These are phyloP conservation scores for Fomitopsis pinicola DNA, from an alignment of 1,284 basidiomycete species.

Conservation along the genomic window DNA sequence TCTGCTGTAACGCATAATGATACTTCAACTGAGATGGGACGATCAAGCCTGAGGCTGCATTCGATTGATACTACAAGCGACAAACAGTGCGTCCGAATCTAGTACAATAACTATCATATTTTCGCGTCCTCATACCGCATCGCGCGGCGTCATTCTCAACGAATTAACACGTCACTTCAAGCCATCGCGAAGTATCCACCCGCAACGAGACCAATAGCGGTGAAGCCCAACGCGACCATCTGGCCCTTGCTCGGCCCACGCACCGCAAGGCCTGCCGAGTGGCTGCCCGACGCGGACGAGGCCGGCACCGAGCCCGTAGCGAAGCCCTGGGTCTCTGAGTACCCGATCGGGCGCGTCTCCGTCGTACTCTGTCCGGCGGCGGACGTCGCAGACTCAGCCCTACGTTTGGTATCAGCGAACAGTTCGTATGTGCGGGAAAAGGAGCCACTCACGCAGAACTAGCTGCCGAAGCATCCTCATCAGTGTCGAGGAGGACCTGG, in stretches of 20 bases:
- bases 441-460: slow-evolving; percentile 44
- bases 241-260: not conserved
- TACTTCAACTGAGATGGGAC: too few species aligned
- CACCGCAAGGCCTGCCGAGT: not conserved
- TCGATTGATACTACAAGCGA: too few species aligned
- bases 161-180: not conserved
- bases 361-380: slow-evolving; percentile 9
- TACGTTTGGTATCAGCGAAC: not conserved
- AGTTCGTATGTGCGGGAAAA: not conserved
- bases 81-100: too few species aligned
- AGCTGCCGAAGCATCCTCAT: slow-evolving; percentile 46
- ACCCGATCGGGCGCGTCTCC: slow-evolving; percentile 11
- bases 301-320: not conserved
- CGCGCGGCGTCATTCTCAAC: not conserved
- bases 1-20: too few species aligned
- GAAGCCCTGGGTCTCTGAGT: slow-evolving; percentile 8
- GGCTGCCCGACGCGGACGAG: not conserved
- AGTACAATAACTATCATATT: not conserved
- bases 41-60: too few species aligned
- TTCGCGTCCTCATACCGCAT: not conserved
- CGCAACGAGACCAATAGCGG: slow-evolving; percentile 1
- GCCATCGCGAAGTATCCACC: slow-evolving; percentile 2
- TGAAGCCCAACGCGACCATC: slow-evolving; percentile 1
- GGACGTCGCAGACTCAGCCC: slow-evolving; percentile 10
- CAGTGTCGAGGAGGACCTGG: slow-evolving; percentile 53